phyloP scores from a whole-genome alignment of 768 basidiomycete genomes.

The Rubroboletus pulcherrimus region DNA sequence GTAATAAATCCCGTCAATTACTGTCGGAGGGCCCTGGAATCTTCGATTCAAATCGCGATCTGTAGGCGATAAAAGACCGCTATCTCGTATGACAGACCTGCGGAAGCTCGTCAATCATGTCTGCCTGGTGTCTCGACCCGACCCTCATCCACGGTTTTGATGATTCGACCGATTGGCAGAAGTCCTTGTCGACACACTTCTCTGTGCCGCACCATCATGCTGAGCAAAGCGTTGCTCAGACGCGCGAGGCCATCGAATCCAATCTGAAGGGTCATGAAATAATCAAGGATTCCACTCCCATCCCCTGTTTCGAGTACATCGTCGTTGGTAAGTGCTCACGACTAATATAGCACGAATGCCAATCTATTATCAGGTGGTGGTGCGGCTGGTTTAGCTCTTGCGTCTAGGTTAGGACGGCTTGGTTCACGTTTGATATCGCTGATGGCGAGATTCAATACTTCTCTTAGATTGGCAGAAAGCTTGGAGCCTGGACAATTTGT shows the following conservation, averaged over 20 bases:
- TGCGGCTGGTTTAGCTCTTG: slow-evolving; percentile 15
- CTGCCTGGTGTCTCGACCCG: not conserved
- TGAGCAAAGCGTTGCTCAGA: not conserved
- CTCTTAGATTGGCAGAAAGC: slow-evolving; percentile 10
- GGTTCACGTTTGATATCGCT: not conserved
- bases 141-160: not conserved
- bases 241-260: not conserved
- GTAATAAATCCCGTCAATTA: not conserved
- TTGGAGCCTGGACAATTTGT: slow-evolving; percentile 12
- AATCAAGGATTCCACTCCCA: not conserved
- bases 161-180: not conserved
- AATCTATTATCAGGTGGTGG: slow-evolving; percentile 11
- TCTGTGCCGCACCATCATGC: not conserved
- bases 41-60: not conserved
- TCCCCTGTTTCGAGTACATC: slow-evolving; percentile 9
- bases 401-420: slow-evolving; percentile 6
- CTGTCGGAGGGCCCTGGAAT: not conserved
- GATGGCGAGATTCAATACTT: not conserved
- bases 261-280: not conserved
- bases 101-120: not conserved
- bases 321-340: slow-evolving; percentile 6
- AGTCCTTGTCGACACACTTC: not conserved
- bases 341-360: not conserved
- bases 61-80: not conserved
- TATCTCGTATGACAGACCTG: not conserved